A percentile compares a stretch with the other conserved stretches of the same genome.
Conservation (phyloP, 352 stramenopile genomes). For the Globisporangium echinulatum region DNA sequence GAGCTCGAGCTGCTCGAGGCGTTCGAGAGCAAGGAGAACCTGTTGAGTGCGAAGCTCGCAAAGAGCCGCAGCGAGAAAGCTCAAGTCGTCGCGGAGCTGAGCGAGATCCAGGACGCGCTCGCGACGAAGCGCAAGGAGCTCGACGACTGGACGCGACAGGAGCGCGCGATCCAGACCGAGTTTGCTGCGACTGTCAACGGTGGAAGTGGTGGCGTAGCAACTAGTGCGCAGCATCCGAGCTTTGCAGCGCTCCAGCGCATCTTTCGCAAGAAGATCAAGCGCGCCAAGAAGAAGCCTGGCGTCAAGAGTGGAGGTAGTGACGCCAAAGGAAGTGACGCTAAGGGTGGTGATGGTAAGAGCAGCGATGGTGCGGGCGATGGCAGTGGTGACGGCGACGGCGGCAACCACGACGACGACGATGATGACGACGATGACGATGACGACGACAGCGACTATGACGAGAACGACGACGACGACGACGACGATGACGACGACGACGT, state of each 20-base stretch:
- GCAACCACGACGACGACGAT: slow-evolving; percentile 67
- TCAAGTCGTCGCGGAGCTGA: slow-evolving; percentile 72
- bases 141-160: slow-evolving; percentile 65
- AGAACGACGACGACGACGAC: slow-evolving; percentile 88
- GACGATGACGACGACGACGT: slow-evolving; percentile 90
- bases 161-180: slow-evolving; percentile 59
- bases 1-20: slow-evolving; percentile 87
- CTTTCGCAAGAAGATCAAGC: slow-evolving; percentile 90
- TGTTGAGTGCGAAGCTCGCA: slow-evolving; percentile 83
- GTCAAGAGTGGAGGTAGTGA: slow-evolving; percentile 27
- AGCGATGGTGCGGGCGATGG: slow-evolving; percentile 18
- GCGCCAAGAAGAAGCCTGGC: slow-evolving; percentile 71
- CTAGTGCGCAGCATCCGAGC: slow-evolving; percentile 37
- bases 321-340: slow-evolving; percentile 42
- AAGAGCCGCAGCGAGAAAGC: slow-evolving; percentile 82
- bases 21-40: slow-evolving; percentile 88
- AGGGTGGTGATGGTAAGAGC: slow-evolving; percentile 44
- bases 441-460: slow-evolving; percentile 63
- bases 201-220: slow-evolving; percentile 14
- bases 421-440: slow-evolving; percentile 72
- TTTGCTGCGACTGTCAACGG: slow-evolving; percentile 71
- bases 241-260: slow-evolving; percentile 82
- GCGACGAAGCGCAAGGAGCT: slow-evolving; percentile 71
- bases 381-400: slow-evolving; percentile 17
- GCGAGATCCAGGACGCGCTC: slow-evolving; percentile 72